phyloP scores from a whole-genome alignment of 148 eudicot species.

The Silene conica region DNA sequence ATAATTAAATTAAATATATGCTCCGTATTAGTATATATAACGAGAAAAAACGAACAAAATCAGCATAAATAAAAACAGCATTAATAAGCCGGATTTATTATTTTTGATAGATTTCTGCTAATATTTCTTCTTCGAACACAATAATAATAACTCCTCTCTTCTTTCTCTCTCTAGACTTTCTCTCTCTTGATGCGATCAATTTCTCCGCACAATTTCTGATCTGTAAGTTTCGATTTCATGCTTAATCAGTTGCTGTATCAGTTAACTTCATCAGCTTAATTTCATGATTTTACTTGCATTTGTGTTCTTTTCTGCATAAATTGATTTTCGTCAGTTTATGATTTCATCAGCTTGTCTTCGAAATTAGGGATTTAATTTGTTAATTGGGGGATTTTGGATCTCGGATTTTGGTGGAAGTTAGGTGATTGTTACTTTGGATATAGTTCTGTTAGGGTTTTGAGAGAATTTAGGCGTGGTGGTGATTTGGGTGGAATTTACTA shows the following conservation, averaged over 20 bases:
- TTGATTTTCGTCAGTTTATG: neutral
- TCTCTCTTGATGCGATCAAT: neutral
- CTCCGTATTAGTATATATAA: no score
- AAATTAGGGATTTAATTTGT: neutral
- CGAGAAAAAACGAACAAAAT: neutral
- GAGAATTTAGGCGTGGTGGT: slow-evolving; percentile 22
- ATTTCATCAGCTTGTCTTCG: neutral
- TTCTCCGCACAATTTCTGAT: neutral
- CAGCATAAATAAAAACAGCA: no score
- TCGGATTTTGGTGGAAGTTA: slow-evolving; percentile 4
- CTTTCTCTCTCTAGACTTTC: neutral
- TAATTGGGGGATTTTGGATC: slow-evolving; percentile 13
- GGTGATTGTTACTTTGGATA: neutral
- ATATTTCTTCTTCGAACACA: neutral
- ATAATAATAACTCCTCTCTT: no score
- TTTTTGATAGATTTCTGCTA: neutral
- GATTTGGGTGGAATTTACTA: slow-evolving; percentile 3
- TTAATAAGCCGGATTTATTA: neutral
- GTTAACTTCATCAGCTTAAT: neutral
- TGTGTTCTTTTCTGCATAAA: neutral
- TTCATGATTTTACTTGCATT: neutral
- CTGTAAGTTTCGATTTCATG: neutral
- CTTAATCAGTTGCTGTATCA: neutral
- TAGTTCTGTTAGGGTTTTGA: slow-evolving; percentile 3
- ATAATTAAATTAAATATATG: no score